Evolutionary conservation across 2,329 filamentous ascomycete genomes (phyloP).

Genomic region (Aureobasidium pullulans): DNA sequence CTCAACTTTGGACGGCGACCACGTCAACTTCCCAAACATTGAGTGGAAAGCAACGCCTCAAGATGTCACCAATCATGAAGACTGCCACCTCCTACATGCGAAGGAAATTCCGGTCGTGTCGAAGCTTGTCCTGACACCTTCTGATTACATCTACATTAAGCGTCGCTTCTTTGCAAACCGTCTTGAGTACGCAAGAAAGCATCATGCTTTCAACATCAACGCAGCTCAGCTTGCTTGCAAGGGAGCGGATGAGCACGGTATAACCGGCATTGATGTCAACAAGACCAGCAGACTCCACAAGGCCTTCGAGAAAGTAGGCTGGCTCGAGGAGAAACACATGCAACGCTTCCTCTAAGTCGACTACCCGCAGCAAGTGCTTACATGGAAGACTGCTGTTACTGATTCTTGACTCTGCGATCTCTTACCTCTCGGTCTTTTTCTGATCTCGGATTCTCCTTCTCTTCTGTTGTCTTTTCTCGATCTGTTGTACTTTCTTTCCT

Average conservation of each 20-base stretch:
- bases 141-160: constrained; percentile 87
- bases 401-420: background rate
- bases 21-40: constrained; percentile 62
- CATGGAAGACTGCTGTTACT: background rate
- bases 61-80: constrained; percentile 65
- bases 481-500: background rate
- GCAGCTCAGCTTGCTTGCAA: constrained; percentile 95
- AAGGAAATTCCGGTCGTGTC: constrained; percentile 72
- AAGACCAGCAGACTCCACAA: constrained; percentile 91
- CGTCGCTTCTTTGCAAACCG: constrained; percentile 79
- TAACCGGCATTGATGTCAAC: constrained; percentile 72
- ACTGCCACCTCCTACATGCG: constrained; percentile 63
- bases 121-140: constrained; percentile 73
- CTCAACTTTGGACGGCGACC: constrained; percentile 53
- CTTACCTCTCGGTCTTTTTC: background rate
- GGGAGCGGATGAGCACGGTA: constrained; percentile 18
- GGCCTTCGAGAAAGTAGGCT: constrained; percentile 79
- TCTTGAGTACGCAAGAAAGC: constrained; percentile 56
- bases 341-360: constrained; percentile 13
- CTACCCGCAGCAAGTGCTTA: background rate
- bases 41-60: constrained; percentile 81
- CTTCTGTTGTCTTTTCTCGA: background rate
- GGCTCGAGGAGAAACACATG: constrained; percentile 51
- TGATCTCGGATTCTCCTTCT: background rate
- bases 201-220: constrained; percentile 88